phyloP scores from a whole-genome alignment of 2,329 filamentous ascomycete species.

The Dendrostoma leiphaemia region DNA sequence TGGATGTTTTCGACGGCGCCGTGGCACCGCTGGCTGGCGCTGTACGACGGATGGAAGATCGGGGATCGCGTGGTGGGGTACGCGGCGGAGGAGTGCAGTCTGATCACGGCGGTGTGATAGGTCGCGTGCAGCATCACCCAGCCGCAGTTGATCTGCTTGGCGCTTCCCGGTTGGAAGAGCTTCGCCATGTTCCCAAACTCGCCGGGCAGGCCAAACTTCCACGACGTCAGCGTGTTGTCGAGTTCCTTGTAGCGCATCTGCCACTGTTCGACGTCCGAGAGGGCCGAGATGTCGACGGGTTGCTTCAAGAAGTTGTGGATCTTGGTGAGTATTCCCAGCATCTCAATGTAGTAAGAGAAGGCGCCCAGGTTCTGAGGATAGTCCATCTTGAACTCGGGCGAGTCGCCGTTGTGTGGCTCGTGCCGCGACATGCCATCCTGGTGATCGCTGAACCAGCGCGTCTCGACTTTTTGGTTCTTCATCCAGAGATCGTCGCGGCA shows the following conservation, averaged over 20 bases:
- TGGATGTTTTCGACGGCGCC: slow-evolving; percentile 81
- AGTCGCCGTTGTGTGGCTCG: slow-evolving; percentile 16
- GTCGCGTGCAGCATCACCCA: slow-evolving; percentile 92
- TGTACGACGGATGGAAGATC: slow-evolving; percentile 87
- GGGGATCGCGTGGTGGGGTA: slow-evolving; percentile 87
- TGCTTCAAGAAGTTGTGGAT: slow-evolving; percentile 88
- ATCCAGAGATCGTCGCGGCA: slow-evolving; percentile 86
- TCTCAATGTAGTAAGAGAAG: slow-evolving; percentile 88
- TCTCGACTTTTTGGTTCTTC: slow-evolving; percentile 81
- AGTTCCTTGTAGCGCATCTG: slow-evolving; percentile 83
- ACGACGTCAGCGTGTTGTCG: slow-evolving; percentile 73
- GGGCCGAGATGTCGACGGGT: slow-evolving; percentile 81
- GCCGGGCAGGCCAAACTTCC: slow-evolving; percentile 79
- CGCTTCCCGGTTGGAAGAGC: slow-evolving; percentile 67
- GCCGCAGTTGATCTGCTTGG: slow-evolving; percentile 72
- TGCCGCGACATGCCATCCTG: slow-evolving; percentile 13
- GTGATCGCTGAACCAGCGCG: slow-evolving; percentile 67
- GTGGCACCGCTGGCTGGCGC: slow-evolving; percentile 79
- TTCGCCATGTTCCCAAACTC: slow-evolving; percentile 85
- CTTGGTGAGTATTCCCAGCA: slow-evolving; percentile 80
- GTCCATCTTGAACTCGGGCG: slow-evolving; percentile 62
- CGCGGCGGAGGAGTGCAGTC: slow-evolving; percentile 86
- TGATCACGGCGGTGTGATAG: slow-evolving; percentile 86
- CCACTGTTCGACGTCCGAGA: slow-evolving; percentile 86
- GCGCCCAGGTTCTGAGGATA: slow-evolving; percentile 80